Percentiles rank a stretch among this genome's conserved stretches.
These are phyloP conservation scores for Fusarium brevicatenulatum DNA, from an alignment of 2,329 filamentous ascomycete species.

Conservation along the genomic window DNA sequence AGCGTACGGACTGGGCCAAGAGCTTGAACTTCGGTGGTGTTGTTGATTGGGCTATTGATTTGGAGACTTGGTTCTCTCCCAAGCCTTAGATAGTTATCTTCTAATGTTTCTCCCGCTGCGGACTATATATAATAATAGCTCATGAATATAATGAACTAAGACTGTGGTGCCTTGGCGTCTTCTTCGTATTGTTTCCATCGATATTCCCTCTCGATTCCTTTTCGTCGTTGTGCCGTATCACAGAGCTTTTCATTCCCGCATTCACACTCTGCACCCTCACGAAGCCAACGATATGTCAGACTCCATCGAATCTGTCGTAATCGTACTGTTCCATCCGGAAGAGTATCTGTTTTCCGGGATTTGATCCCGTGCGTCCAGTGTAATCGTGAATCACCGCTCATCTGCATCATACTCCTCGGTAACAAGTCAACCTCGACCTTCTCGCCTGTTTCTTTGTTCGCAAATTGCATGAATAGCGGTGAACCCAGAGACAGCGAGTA, in stretches of 20 bases:
- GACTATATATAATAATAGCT: slow-evolving; percentile 5
- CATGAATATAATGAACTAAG: slow-evolving; percentile 10
- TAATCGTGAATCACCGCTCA: slow-evolving; percentile 60
- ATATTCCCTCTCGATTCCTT: slow-evolving; percentile 61
- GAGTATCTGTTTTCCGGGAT: slow-evolving; percentile 61
- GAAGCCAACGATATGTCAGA: slow-evolving; percentile 65
- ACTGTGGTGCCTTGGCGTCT: slow-evolving; percentile 17
- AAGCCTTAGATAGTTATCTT: slow-evolving; percentile 24
- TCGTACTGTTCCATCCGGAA: slow-evolving; percentile 58
- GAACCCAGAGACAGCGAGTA: slow-evolving; percentile 57
- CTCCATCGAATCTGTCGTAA: slow-evolving; percentile 60
- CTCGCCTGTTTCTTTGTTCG: slow-evolving; percentile 40
- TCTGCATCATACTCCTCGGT: slow-evolving; percentile 62
- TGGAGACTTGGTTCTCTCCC: slow-evolving; percentile 40
- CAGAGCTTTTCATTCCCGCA: slow-evolving; percentile 62
- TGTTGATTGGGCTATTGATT: slow-evolving; percentile 47
- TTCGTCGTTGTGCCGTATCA: slow-evolving; percentile 60
- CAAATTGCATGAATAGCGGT: slow-evolving; percentile 58
- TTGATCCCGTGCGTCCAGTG: slow-evolving; percentile 68
- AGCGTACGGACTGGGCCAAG: slow-evolving; percentile 32
- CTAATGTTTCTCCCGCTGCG: not conserved
- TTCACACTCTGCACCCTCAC: slow-evolving; percentile 57
- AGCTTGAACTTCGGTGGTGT: slow-evolving; percentile 45
- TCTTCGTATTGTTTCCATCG: slow-evolving; percentile 55
- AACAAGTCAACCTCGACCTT: slow-evolving; percentile 58